Evolutionary conservation across 1,284 basidiomycete genomes (phyloP), one percentile per base, ranked within the genome.

Genomic region (Heliocybe sulcata): DNA sequence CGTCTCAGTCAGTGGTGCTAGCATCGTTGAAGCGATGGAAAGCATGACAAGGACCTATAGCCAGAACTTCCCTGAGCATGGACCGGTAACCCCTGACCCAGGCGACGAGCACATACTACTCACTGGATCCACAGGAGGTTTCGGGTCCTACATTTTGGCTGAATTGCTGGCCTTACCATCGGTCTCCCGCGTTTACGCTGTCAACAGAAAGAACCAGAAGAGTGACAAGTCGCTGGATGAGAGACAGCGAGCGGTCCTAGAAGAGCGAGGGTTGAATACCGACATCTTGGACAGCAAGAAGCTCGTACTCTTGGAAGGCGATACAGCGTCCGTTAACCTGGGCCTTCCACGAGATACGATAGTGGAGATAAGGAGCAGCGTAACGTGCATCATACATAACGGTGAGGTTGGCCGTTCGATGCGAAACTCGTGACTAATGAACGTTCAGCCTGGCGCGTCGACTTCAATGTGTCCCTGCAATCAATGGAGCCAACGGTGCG

Each of bases 61-160:
- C 23, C 3, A 20, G 20, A 16, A 49, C 12, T 9, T 49, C 47
- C 47, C 20, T 8, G 47, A 12, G 4, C 47, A 25, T n/a, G 6
- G 8, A 6, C 27, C 47, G 20, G 12, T 6, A 20, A 11, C 6
- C 8, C 47, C 23, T 4, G 20, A 23, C 19, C 48, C 56, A 0
- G 14, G 22, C 31, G 55, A 54, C 8, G 65, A 68, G 20, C 59
- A 63, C 4, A 63, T 71, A n/a, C 52, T 72, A 20, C 52, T 74
- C 3, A 73, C 72, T 0, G 73, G 73, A 6, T 68, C 67, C 3
- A 73, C 72, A 0, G 71, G 72, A 2, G 59, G 64, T 2, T 57
- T 73, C 0, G 72, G 72, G 2, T 61, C 65, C 2, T 60, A 65
- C 29, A 54, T 70, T 2, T 63, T 74, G 3, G 60, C 62, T 0